These are phyloP conservation scores for Exophiala alcalophila DNA, from an alignment of 2,329 filamentous ascomycete species.

Conservation along the genomic window DNA sequence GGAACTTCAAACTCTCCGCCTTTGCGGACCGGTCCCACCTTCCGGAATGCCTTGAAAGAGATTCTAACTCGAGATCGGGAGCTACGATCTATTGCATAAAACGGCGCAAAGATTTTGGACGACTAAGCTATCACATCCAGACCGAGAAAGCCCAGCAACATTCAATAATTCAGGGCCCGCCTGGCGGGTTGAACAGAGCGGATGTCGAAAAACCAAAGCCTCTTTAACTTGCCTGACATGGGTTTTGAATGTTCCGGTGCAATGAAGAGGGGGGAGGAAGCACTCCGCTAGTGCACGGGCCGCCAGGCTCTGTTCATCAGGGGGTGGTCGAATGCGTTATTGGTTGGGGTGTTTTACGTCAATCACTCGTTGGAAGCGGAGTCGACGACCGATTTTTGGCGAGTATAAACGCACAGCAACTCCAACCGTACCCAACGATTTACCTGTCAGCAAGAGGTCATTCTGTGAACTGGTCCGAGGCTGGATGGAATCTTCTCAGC, in stretches of 20 bases:
- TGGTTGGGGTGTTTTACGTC: conserved; percentile 9
- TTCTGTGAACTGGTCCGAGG: too few relatives aligned
- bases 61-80: neutral
- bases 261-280: neutral
- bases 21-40: neutral
- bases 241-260: neutral
- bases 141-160: too few relatives aligned
- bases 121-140: neutral
- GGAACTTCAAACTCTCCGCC: conserved; percentile 1
- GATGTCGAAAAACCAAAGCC: conserved; percentile 2
- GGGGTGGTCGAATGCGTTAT: conserved; percentile 2
- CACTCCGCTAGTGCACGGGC: conserved; percentile 9
- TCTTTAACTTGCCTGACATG: too few relatives aligned
- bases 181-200: conserved; percentile 6
- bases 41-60: conserved; percentile 3
- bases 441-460: too few relatives aligned
- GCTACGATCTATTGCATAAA: conserved; percentile 6
- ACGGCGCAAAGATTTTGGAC: neutral
- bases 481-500: too few relatives aligned
- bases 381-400: neutral
- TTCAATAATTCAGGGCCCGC: conserved; percentile 4
- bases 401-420: conserved; percentile 5
- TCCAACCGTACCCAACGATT: conserved; percentile 8
- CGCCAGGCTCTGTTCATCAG: conserved; percentile 10
- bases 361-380: conserved; percentile 13